These are phyloP conservation scores for Sclerotinia subarctica DNA, from an alignment of 2,329 filamentous ascomycete genomes.

Conservation along the genomic window DNA sequence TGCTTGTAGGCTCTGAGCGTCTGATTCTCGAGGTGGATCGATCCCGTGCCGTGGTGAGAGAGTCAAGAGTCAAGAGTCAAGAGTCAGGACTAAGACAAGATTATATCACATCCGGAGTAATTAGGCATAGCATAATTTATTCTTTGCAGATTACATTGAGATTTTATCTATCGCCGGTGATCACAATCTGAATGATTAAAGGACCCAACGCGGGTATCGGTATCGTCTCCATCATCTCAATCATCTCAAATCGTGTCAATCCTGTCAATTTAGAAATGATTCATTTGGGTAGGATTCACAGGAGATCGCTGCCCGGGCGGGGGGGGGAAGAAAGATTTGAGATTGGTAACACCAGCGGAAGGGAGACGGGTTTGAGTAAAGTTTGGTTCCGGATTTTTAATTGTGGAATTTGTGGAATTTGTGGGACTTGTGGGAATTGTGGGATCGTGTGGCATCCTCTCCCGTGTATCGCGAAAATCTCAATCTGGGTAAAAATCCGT, in stretches of 20 bases:
- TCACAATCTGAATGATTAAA: constrained; percentile 2
- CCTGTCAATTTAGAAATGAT: not conserved
- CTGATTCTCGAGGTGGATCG: not conserved
- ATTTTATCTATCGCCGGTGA: not conserved
- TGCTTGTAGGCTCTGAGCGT: not conserved
- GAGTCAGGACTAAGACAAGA: not conserved
- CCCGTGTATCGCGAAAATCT: not conserved
- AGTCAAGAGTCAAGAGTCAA: too few species aligned
- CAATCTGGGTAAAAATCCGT: constrained; percentile 1
- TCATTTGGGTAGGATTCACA: not conserved
- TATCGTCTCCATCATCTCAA: not conserved
- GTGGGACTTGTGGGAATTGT: not conserved
- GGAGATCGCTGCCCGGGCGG: not conserved
- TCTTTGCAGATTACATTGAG: not conserved
- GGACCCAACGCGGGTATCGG: constrained; percentile 3
- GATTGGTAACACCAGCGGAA: constrained; percentile 15
- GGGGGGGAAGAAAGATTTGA: not conserved
- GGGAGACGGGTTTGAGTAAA: constrained; percentile 17
- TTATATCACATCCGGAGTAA: not conserved
- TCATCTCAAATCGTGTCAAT: not conserved
- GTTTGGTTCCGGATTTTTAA: constrained; percentile 8
- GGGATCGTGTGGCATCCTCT: constrained; percentile 8
- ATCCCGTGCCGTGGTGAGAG: not conserved
- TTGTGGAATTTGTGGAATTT: not conserved
- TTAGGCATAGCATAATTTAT: not conserved